Evolutionary conservation across 2,329 filamentous ascomycete genomes (phyloP).

Genomic region (Epichloe hybrida): DNA sequence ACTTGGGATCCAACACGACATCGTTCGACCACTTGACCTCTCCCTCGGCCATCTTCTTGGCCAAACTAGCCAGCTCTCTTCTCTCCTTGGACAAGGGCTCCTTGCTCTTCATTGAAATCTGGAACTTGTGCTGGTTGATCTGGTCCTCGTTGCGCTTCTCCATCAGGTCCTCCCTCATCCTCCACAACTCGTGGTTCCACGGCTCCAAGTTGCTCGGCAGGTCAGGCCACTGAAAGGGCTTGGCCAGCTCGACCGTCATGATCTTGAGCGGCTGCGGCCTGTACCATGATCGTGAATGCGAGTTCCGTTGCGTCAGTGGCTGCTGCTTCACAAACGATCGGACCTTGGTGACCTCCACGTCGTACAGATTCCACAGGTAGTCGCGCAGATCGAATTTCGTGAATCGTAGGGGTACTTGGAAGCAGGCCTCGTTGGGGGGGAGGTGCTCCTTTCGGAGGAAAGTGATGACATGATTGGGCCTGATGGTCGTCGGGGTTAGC

Average conservation of each 20-base stretch:
- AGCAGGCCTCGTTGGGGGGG: slow-evolving; percentile 75
- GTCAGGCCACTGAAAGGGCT: slow-evolving; percentile 81
- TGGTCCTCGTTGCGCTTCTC: slow-evolving; percentile 25
- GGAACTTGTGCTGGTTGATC: slow-evolving; percentile 17
- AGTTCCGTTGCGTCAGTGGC: slow-evolving; percentile 37
- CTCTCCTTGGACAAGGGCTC: slow-evolving; percentile 27
- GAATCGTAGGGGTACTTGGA: slow-evolving; percentile 80
- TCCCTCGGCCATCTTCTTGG: slow-evolving; percentile 47
- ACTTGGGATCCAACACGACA: slow-evolving; percentile 32
- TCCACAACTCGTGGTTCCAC: slow-evolving; percentile 52
- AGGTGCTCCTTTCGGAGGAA: slow-evolving; percentile 60
- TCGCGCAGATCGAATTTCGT: slow-evolving; percentile 95
- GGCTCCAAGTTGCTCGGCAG: slow-evolving; percentile 45
- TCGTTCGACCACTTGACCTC: slow-evolving; percentile 46
- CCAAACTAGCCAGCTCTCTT: slow-evolving; percentile 45
- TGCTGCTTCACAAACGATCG: slow-evolving; percentile 64
- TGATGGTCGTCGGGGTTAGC: slow-evolving; percentile 23
- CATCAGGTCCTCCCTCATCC: slow-evolving; percentile 35
- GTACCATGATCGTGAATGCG: slow-evolving; percentile 43
- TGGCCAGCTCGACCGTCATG: slow-evolving; percentile 84
- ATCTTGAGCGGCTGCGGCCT: slow-evolving; percentile 67
- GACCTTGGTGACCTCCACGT: slow-evolving; percentile 56
- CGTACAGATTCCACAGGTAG: slow-evolving; percentile 82
- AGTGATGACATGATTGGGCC: slow-evolving; percentile 69
- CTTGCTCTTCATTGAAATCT: slow-evolving; percentile 28